Evolutionary conservation across 1,139 yeast species (phyloP), one percentile per base, ranked within the genome.

Genomic region (Hansenula anomala): DNA sequence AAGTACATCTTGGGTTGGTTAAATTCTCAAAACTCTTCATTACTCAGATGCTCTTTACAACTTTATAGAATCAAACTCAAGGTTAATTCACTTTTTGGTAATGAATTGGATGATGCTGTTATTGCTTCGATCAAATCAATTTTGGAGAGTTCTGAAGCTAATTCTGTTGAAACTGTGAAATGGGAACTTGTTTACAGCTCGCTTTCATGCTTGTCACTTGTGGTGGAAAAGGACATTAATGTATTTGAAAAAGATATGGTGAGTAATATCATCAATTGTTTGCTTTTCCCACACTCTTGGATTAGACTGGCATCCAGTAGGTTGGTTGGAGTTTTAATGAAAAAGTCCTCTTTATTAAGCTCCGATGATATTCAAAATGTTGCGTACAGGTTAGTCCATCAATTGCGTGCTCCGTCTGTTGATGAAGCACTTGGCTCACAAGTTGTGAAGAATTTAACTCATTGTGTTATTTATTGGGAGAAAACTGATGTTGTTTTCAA

Each of bases 251-350:
- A 69, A 1, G 58, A 69, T 22, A 64, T 74, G 33, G 70, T 71
- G 41, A 54, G 57, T 12, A 60, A 63, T 17, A 64, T 84, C 6
- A 67, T 78, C 23, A 72, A 71, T 12, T 64, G 79, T 20, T 66
- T 89, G 45, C 65, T 90, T 38, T 92, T 77, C 59, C 97, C 97
- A 2, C 97, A 90, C 59, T 73, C 95, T 0, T 90, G 97, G 97
- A 84, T 90, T 12, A 77, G 97, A 54, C 67, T 85, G 40, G 67
- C 76, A 6, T 65, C 95, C 0, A 66, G 83, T n/a, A 69, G 90
- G 37, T 65, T 88, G 34, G 59, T 80, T 30, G 79, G 81, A 1
- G 56, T 64, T 4, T 57, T 82, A 34, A 63, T 85, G 36, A 54
- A 69, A 4, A 70, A 71, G 41, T 65, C 66, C 34, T 37, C 36